Percentiles rank a stretch among this genome's conserved stretches.
Conservation (phyloP, 1,284 basidiomycete species). For the Trametes versicolor region DNA sequence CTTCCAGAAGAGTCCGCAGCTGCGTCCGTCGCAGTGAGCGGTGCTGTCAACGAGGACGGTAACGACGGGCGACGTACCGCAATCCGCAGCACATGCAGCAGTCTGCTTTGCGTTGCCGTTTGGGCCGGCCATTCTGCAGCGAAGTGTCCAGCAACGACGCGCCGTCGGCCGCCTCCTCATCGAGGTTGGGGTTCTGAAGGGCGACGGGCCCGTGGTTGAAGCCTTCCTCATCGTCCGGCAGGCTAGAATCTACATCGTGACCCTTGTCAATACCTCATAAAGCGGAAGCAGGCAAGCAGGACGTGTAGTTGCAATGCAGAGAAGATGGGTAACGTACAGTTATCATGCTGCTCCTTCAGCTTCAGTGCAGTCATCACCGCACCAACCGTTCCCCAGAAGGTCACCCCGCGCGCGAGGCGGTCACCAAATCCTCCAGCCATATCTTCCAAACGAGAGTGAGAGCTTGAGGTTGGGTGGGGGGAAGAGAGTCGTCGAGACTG, state of each 20-base stretch:
- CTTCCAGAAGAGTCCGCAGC: slow-evolving; percentile 64
- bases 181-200: slow-evolving; percentile 45
- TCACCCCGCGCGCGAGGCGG: slow-evolving; percentile 29
- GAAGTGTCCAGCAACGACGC: slow-evolving; percentile 52
- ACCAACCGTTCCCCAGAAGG: slow-evolving; percentile 55
- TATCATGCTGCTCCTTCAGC: slow-evolving; percentile 57
- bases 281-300: neutral
- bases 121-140: slow-evolving; percentile 43
- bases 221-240: slow-evolving; percentile 55
- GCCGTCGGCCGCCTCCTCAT: slow-evolving; percentile 41
- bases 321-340: slow-evolving; percentile 49
- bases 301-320: neutral
- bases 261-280: neutral
- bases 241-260: slow-evolving; percentile 49
- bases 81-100: slow-evolving; percentile 66
- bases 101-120: slow-evolving; percentile 46
- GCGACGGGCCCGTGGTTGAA: slow-evolving; percentile 46
- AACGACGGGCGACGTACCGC: slow-evolving; percentile 48
- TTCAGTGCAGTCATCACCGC: slow-evolving; percentile 58
- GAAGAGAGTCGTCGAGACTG: neutral
- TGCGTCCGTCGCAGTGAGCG: slow-evolving; percentile 35
- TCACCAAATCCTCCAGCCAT: slow-evolving; percentile 33
- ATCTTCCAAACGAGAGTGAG: slow-evolving; percentile 2
- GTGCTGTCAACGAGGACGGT: too few relatives aligned
- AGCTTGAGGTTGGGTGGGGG: neutral